These are phyloP conservation scores for Chlamydomonas reinhardtii DNA, from an alignment of 163 green algal genomes.

Conservation along the genomic window DNA sequence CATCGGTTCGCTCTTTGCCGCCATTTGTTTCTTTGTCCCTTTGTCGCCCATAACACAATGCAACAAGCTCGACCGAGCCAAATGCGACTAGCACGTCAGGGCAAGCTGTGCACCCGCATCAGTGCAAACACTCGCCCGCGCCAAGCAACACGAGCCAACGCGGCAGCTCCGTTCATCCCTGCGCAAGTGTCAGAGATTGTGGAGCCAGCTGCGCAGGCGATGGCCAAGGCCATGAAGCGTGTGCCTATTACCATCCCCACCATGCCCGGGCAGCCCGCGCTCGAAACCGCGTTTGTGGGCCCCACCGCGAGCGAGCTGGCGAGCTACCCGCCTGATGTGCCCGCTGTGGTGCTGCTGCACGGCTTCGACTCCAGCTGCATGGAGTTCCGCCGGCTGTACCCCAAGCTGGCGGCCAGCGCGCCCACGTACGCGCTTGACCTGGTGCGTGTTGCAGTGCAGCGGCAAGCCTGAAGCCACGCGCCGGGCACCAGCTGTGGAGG, in stretches of 20 bases:
- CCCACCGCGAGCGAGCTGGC: slow-evolving; percentile 34
- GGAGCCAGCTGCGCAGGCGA: slow-evolving; percentile 64
- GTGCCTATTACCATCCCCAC: slow-evolving; percentile 59
- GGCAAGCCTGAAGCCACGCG: no score
- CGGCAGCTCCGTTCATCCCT: slow-evolving; percentile 7
- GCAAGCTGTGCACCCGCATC: no score
- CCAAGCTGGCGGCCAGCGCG: slow-evolving; percentile 76
- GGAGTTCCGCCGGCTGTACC: slow-evolving; percentile 90
- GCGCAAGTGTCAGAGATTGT: slow-evolving; percentile 37
- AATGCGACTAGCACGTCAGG: no score
- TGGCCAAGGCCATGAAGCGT: slow-evolving; percentile 71
- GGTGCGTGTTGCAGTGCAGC: slow-evolving; percentile 2
- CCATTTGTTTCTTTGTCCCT: no score
- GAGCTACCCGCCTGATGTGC: not conserved
- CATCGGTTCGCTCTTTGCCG: no score
- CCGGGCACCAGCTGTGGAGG: no score
- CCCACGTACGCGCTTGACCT: slow-evolving; percentile 51
- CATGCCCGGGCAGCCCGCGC: slow-evolving; percentile 51
- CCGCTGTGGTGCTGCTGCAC: slow-evolving; percentile 87
- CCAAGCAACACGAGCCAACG: not conserved
- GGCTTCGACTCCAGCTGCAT: slow-evolving; percentile 91
- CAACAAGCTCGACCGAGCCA: no score
- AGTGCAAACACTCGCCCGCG: no score
- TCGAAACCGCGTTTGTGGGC: slow-evolving; percentile 21
- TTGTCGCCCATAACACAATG: no score